Base-by-base conservation (phyloP, 208 protist genomes). In the Trypanosoma rangeli region DNA sequence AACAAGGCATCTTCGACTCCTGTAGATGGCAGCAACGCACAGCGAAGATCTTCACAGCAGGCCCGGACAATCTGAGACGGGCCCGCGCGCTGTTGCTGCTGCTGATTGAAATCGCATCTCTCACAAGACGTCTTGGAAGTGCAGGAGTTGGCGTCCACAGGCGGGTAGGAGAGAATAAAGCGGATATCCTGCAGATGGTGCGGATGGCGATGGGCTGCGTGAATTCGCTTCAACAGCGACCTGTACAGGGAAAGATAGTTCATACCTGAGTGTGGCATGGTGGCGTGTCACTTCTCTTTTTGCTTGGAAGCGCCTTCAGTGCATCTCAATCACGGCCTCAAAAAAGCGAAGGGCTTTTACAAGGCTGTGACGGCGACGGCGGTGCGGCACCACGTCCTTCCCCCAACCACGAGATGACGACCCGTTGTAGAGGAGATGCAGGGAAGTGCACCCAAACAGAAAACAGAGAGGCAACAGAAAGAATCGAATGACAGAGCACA, bases 181-280 rank as follows among this genome's bases (percentile, higher is more conserved):
- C 90, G 90, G 9, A 87, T 69, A 29, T 95, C 87, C 35, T 92
- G 73, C 29, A 95, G 65, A 63, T 82, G 88, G 55, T 95, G 80
- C 7, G 90, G 87, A 13, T 67, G 74, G 22, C 31, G 56, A 13
- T 58, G 37, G 29, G 74, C 81, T 0, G 86, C 86, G 9, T 83
- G 48, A 63, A 95, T 79, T 15, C 78, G 42, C 68, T 91, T 93
- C 59, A 95, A 76, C 31, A 90, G 29, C 0, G 50, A 59, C 24
- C 84, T 74, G 54, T 95, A 95, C 29, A 87, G 56, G 13, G 72
- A 69, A 31, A 74, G 78, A 42, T 90, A 59, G 0, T 82, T 82
- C 85, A 93, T 89, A 5, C 31, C 16, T 56, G 46, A 5, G 4
- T 50, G 46, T 16, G 13, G 4, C 46, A 15, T 15, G 10, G 46